A percentile compares a stretch with the other conserved stretches of the same genome.
These are phyloP conservation scores for Castanea mollissima DNA, from an alignment of 306 rosid genomes.

Conservation along the genomic window DNA sequence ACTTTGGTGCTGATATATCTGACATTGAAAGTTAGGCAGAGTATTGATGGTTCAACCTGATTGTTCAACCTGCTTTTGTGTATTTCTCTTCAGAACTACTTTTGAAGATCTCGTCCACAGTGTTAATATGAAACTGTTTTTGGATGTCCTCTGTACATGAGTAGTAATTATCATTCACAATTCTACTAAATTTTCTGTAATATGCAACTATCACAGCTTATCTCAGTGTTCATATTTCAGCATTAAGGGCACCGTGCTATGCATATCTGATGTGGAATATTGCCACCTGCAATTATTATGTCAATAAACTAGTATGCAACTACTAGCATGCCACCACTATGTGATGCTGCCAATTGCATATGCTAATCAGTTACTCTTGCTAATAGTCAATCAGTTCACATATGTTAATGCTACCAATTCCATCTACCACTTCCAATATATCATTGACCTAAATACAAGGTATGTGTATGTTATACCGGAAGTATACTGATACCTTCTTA, in stretches of 20 bases:
- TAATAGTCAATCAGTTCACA: neutral
- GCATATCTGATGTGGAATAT: neutral
- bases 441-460: neutral
- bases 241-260: neutral
- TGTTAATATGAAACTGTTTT: constrained; percentile 14
- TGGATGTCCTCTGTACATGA: constrained; percentile 5
- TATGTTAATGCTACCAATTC: neutral
- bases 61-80: constrained; percentile 18
- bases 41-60: constrained; percentile 51
- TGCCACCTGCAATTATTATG: neutral
- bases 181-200: neutral
- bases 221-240: neutral
- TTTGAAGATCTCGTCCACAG: neutral
- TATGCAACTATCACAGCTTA: neutral
- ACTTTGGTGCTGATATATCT: constrained; percentile 82
- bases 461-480: neutral
- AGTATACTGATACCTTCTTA: neutral
- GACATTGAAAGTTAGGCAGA: constrained; percentile 72
- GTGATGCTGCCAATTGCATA: neutral
- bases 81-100: constrained; percentile 13
- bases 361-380: neutral
- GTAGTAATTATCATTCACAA: neutral
- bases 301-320: neutral
- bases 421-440: neutral
- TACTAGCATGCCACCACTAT: too few species aligned